Percentiles rank a stretch among this genome's conserved stretches.
Conservation (phyloP, 2,329 filamentous ascomycete species). For the Penicillium sp. region DNA sequence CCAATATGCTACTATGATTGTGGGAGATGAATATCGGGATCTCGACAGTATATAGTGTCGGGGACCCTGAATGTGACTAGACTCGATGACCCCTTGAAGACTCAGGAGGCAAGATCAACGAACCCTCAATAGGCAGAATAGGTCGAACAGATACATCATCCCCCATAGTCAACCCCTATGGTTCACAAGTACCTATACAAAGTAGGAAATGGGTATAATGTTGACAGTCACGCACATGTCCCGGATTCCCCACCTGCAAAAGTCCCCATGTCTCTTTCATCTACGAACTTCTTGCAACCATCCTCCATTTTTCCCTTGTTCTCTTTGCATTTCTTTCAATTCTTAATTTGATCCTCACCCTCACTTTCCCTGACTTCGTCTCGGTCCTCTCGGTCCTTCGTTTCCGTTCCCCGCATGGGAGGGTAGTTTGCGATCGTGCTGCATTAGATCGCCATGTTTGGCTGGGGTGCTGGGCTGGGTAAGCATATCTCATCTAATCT, state of each 20-base stretch:
- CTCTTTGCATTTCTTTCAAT: background rate
- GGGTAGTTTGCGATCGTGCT: constrained; percentile 5
- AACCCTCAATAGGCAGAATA: too few species aligned
- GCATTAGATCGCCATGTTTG: constrained; percentile 30
- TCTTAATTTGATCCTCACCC: background rate
- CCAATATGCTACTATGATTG: too few species aligned
- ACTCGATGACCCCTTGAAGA: too few species aligned
- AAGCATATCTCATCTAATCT: constrained; percentile 17
- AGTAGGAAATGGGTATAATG: background rate
- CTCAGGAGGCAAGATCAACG: too few species aligned
- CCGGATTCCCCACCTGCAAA: constrained; percentile 10
- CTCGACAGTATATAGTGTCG: too few species aligned
- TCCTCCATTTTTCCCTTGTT: background rate
- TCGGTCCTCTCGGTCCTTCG: background rate
- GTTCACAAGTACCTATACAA: too few species aligned
- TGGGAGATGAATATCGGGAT: too few species aligned
- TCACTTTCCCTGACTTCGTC: too few species aligned
- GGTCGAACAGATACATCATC: too few species aligned
- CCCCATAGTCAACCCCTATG: too few species aligned
- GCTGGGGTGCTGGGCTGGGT: constrained; percentile 36
- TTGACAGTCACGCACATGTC: background rate
- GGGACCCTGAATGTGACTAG: too few species aligned
- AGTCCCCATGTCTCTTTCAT: constrained; percentile 1
- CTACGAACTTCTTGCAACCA: background rate
- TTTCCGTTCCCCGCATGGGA: constrained; percentile 1